Percentiles rank a stretch among this genome's conserved stretches.
phyloP scores from a whole-genome alignment of 2,329 filamentous ascomycete species.

The Xylaria polymorpha region DNA sequence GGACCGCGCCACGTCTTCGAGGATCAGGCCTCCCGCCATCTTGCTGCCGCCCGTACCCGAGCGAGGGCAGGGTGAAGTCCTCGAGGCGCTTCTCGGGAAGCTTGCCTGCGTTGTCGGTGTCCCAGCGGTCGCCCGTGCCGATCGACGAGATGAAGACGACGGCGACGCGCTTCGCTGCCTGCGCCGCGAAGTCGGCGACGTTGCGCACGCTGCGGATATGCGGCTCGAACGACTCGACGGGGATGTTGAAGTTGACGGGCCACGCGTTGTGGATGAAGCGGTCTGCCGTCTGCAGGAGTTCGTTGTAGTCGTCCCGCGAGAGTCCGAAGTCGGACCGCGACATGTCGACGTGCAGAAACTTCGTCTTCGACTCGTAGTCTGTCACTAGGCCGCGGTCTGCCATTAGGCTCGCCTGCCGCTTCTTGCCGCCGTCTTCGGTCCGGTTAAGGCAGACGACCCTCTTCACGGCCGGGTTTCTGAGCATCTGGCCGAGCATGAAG shows the following conservation, averaged over 20 bases:
- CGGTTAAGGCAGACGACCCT: slow-evolving; percentile 63
- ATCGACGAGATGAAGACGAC: slow-evolving; percentile 60
- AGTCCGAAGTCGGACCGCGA: slow-evolving; percentile 62
- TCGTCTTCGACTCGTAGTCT: slow-evolving; percentile 53
- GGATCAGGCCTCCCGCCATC: slow-evolving; percentile 55
- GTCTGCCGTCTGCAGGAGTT: slow-evolving; percentile 55
- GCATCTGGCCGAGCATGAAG: slow-evolving; percentile 58
- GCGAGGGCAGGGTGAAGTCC: slow-evolving; percentile 49
- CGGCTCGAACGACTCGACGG: slow-evolving; percentile 60
- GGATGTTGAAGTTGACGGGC: slow-evolving; percentile 66
- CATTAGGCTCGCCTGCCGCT: slow-evolving; percentile 54
- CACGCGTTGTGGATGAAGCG: slow-evolving; percentile 66
- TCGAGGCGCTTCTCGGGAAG: slow-evolving; percentile 55
- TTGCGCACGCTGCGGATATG: slow-evolving; percentile 63
- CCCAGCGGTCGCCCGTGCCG: slow-evolving; percentile 54
- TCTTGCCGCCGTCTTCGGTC: slow-evolving; percentile 54
- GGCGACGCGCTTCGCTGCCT: slow-evolving; percentile 51
- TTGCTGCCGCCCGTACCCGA: slow-evolving; percentile 60
- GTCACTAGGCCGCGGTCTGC: slow-evolving; percentile 54
- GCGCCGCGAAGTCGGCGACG: slow-evolving; percentile 57
- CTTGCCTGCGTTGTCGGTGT: slow-evolving; percentile 30
- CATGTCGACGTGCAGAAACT: slow-evolving; percentile 63
- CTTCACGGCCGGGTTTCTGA: slow-evolving; percentile 50
- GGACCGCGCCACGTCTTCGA: slow-evolving; percentile 53
- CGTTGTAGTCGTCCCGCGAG: slow-evolving; percentile 48